These are phyloP conservation scores for Eryngium alpinum DNA, from an alignment of 140 eudicot species.

Conservation along the genomic window DNA sequence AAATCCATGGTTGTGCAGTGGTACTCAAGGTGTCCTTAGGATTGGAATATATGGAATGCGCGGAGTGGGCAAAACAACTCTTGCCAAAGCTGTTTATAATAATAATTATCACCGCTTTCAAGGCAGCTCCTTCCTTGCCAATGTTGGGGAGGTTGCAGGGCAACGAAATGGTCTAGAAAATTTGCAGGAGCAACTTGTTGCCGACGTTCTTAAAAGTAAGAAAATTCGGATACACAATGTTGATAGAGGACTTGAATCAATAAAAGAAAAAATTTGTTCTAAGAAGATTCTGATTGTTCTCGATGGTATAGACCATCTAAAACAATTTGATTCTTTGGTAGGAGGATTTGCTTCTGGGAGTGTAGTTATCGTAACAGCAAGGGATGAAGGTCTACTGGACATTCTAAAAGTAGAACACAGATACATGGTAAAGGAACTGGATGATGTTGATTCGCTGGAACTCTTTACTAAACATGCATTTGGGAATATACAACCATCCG, in stretches of 20 bases:
- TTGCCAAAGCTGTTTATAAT: neutral
- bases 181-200: neutral
- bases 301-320: neutral
- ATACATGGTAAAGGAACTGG: neutral
- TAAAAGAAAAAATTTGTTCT: neutral
- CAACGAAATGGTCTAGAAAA: neutral
- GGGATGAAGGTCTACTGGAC: neutral
- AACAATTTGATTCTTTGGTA: neutral
- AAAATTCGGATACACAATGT: neutral
- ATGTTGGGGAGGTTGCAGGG: neutral
- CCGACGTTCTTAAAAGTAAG: neutral
- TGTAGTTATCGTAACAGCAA: neutral
- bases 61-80: neutral
- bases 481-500: neutral
- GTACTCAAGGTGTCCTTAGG: neutral
- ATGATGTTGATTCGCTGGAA: neutral
- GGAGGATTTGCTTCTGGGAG: neutral
- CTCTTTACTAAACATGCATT: slow-evolving; percentile 1
- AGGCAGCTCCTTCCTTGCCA: neutral
- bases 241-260: neutral
- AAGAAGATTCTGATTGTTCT: neutral
- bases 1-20: neutral
- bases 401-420: neutral
- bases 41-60: neutral
- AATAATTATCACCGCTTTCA: neutral